Evolutionary conservation across 2,329 filamentous ascomycete genomes (phyloP).

Genomic region (Fusarium zealandicum): DNA sequence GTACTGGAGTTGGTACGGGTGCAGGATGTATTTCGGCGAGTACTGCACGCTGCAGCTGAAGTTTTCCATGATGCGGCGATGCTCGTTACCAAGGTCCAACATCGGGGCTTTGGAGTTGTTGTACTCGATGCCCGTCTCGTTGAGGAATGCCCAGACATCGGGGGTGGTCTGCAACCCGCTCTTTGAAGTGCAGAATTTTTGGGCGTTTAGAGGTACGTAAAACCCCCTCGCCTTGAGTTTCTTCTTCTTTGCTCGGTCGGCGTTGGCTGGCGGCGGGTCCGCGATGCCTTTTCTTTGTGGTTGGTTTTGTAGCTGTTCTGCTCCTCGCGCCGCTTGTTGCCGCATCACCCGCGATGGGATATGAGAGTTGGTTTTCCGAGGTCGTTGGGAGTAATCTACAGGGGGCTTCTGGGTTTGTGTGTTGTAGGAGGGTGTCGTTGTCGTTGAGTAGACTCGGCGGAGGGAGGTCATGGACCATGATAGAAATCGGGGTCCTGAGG

Average conservation of each 20-base stretch:
- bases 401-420: neutral
- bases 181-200: slow-evolving; percentile 28
- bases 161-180: slow-evolving; percentile 43
- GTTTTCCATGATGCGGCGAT: slow-evolving; percentile 14
- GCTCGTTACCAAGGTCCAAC: slow-evolving; percentile 19
- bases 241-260: neutral
- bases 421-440: neutral
- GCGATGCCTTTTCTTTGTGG: slow-evolving; percentile 11
- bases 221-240: slow-evolving; percentile 1
- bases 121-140: slow-evolving; percentile 37
- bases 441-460: slow-evolving; percentile 24
- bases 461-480: slow-evolving; percentile 12
- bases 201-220: slow-evolving; percentile 30
- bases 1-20: slow-evolving; percentile 44
- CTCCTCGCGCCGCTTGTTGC: no score
- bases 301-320: neutral
- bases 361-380: no score
- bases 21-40: slow-evolving; percentile 43
- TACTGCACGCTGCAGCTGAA: slow-evolving; percentile 40
- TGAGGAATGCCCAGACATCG: slow-evolving; percentile 41
- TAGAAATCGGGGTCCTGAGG: slow-evolving; percentile 21
- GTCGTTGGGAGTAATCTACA: no score
- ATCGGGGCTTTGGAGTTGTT: slow-evolving; percentile 32
- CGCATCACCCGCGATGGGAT: no score
- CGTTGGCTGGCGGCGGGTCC: slow-evolving; percentile 1